Evolutionary conservation across 129 eudicot species (phyloP).

Genomic region (Solidago caesia): DNA sequence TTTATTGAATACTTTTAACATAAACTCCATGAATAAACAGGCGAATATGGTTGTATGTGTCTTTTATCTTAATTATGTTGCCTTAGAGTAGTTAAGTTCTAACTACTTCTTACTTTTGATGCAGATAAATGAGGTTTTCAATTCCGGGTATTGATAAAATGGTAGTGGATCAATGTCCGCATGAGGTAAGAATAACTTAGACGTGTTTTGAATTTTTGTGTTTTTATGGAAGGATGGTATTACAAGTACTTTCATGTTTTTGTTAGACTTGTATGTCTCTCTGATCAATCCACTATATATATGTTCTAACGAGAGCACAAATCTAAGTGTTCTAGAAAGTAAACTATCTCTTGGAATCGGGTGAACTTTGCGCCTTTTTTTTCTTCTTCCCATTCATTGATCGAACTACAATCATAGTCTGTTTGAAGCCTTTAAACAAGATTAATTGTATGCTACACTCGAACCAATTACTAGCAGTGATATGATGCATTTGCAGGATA

Average conservation of each 20-base stretch:
- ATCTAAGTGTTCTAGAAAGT: too few relatives aligned
- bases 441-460: neutral
- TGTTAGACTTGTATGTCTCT: neutral
- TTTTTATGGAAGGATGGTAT: conserved; percentile 15
- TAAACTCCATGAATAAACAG: too few relatives aligned
- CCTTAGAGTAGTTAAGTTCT: neutral
- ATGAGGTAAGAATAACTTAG: conserved; percentile 9
- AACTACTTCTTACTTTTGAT: conserved; percentile 16
- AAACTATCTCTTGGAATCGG: too few relatives aligned
- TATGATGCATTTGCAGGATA: neutral
- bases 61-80: neutral
- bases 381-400: too few relatives aligned
- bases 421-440: neutral
- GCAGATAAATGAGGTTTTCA: conserved; percentile 33
- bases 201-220: neutral
- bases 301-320: neutral
- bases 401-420: neutral
- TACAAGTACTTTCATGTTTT: conserved; percentile 19
- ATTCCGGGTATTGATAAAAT: neutral
- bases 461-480: neutral
- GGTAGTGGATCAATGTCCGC: neutral
- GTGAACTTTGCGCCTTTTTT: neutral
- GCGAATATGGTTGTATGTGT: too few relatives aligned
- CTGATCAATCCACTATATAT: neutral
- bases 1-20: too few relatives aligned